A percentile compares a stretch with the other conserved stretches of the same genome.
Conservation (phyloP, 1,139 yeast species). For the Zygosaccharomyces pseudobailii region DNA sequence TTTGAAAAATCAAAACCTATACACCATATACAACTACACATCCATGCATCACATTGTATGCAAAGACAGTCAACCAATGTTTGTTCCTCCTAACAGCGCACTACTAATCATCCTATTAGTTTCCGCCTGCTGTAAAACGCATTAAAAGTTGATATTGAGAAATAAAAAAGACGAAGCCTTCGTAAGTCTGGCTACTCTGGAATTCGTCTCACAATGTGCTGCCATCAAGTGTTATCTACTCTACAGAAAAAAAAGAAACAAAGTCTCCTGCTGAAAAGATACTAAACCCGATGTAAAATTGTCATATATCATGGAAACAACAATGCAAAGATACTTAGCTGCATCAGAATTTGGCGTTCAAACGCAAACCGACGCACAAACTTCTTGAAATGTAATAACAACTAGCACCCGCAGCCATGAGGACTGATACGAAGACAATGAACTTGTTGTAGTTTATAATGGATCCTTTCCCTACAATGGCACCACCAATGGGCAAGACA, state of each 20-base stretch:
- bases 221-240: too few relatives aligned
- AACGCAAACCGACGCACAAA: slow-evolving; percentile 36
- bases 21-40: background rate
- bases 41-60: background rate
- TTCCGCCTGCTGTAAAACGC: too few relatives aligned
- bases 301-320: background rate
- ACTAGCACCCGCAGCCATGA: slow-evolving; percentile 27
- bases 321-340: background rate
- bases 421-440: slow-evolving; percentile 24
- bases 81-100: too few relatives aligned
- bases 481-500: slow-evolving; percentile 49
- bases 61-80: background rate
- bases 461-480: slow-evolving; percentile 42
- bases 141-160: too few relatives aligned
- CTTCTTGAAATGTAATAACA: slow-evolving; percentile 35
- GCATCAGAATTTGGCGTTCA: slow-evolving; percentile 19
- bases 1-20: background rate
- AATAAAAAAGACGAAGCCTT: too few relatives aligned
- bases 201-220: too few relatives aligned
- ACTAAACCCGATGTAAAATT: too few relatives aligned
- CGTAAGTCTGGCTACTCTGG: too few relatives aligned
- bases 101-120: too few relatives aligned
- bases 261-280: too few relatives aligned
- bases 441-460: slow-evolving; percentile 29
- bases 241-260: background rate